phyloP scores from a whole-genome alignment of 148 eudicot genomes.

The Simmondsia chinensis region DNA sequence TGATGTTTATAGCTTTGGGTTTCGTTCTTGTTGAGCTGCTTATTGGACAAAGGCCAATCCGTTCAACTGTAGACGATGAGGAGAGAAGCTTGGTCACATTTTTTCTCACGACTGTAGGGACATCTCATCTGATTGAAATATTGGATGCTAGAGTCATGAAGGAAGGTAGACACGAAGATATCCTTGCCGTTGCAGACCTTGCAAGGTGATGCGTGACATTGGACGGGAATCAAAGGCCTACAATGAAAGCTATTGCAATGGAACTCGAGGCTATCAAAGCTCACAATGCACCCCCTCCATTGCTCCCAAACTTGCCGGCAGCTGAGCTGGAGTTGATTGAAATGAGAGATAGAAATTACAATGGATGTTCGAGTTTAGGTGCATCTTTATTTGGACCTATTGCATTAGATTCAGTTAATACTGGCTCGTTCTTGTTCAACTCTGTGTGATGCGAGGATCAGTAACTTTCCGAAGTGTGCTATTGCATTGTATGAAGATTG shows the following conservation, averaged over 20 bases:
- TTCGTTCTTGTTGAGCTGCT: slow-evolving; percentile 5
- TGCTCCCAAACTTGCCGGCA: too few species aligned
- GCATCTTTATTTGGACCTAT: too few species aligned
- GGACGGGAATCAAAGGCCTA: not conserved
- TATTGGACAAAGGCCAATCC: slow-evolving; percentile 1
- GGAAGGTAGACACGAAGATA: not conserved
- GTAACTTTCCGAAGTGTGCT: too few species aligned
- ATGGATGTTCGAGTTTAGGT: too few species aligned
- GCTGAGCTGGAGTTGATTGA: too few species aligned
- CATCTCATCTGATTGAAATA: not conserved
- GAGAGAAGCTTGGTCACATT: not conserved
- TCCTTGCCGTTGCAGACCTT: not conserved
- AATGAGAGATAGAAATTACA: too few species aligned
- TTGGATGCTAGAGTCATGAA: not conserved
- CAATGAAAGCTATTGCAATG: slow-evolving; percentile 1
- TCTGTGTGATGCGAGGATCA: too few species aligned
- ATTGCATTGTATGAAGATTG: too few species aligned
- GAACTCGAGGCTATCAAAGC: too few species aligned
- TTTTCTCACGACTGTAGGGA: not conserved
- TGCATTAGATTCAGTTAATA: too few species aligned
- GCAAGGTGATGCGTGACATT: not conserved
- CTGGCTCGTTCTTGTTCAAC: too few species aligned
- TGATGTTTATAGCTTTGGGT: slow-evolving; percentile 6
- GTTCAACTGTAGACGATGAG: not conserved
- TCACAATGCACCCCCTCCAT: too few species aligned